Base-by-base conservation (phyloP, 177 flowering plant genomes). In the Tripterygium wilfordii region DNA sequence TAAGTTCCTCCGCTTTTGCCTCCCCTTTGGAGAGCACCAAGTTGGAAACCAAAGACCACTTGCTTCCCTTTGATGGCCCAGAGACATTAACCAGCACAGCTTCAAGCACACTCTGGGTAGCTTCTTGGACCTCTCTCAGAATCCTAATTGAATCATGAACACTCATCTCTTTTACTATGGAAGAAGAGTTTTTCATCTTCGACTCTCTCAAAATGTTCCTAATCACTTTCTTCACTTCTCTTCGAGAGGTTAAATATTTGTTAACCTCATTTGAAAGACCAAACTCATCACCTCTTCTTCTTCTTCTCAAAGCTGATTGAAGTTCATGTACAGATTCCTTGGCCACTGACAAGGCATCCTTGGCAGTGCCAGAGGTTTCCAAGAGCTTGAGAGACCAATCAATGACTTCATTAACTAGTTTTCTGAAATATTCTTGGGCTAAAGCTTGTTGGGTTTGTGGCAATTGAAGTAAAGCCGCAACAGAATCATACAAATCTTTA, bases 31-130 rank as follows among this genome's bases (percentile, higher is more conserved):
- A 10, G 10, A 18, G 33, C 51, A 67, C 33, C 31, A 70, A 17
- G 48, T 65, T 78, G 8, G 71, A 62, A 32, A 67, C 54, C 35
- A 71, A 27, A 10, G 71, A 65, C 80, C 71, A 65, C 14, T 48
- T 35, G 5, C 54, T 51, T 8, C 20, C 5, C 23, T 50, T 53
- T 27, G 61, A 26, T 48, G 58, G 24, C 3, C 54, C 56, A 2
- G 57, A 43, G 0, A 69, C 26, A 24, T 51, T 65, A 24, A 41
- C 57, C 36, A 63, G 43, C 33, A 71, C 36, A 24, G 75, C 59
- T 23, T 66, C 62, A 24, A 66, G 52, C 37, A 62, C 42, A 9
- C 56, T 4, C 23, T 38, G 25, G 14, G 67, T 64, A 26, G 53
- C 42, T 12, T 14, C 49, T 36, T 62, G 62, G 9, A 71, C 74